phyloP scores from a whole-genome alignment of 169 alveolate genomes.

The Plasmodium sp. region DNA sequence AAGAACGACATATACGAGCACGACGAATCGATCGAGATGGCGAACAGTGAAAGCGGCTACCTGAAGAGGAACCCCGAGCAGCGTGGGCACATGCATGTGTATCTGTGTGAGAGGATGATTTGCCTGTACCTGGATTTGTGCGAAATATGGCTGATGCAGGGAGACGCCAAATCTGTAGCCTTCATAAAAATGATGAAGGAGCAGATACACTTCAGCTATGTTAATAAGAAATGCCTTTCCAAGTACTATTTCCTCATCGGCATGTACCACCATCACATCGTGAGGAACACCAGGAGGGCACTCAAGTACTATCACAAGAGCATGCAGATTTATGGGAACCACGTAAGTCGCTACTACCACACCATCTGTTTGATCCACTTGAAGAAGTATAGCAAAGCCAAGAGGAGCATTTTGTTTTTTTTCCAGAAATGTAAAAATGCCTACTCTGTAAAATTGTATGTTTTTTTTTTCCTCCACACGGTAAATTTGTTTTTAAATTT shows the following conservation, averaged over 20 bases:
- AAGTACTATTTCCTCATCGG: slow-evolving; percentile 67
- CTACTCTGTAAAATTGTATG: slow-evolving; percentile 43
- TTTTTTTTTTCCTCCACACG: slow-evolving; percentile 38
- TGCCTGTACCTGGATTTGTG: slow-evolving; percentile 64
- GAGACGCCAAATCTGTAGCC: slow-evolving; percentile 3
- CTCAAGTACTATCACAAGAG: slow-evolving; percentile 53
- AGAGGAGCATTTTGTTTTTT: slow-evolving; percentile 10
- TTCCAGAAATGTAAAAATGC: slow-evolving; percentile 43
- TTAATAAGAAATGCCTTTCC: slow-evolving; percentile 25
- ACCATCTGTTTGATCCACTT: slow-evolving; percentile 30
- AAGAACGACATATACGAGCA: slow-evolving; percentile 63
- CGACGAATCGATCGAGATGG: slow-evolving; percentile 36
- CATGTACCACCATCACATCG: slow-evolving; percentile 37
- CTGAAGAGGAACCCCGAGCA: not conserved
- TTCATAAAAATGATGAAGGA: slow-evolving; percentile 62
- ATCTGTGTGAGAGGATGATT: slow-evolving; percentile 20
- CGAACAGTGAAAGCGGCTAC: not conserved
- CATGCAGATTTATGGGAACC: slow-evolving; percentile 19
- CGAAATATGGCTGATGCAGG: slow-evolving; percentile 62
- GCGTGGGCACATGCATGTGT: not conserved
- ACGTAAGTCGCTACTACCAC: slow-evolving; percentile 25
- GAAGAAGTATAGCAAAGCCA: slow-evolving; percentile 58
- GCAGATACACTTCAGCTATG: slow-evolving; percentile 39
- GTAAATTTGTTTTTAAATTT: slow-evolving; percentile 52
- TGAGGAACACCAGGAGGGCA: slow-evolving; percentile 28